A percentile compares a stretch with the other conserved stretches of the same genome.
Conservation (phyloP, 2,329 filamentous ascomycete species). For the Pseudocercospora pini-densiflorae region DNA sequence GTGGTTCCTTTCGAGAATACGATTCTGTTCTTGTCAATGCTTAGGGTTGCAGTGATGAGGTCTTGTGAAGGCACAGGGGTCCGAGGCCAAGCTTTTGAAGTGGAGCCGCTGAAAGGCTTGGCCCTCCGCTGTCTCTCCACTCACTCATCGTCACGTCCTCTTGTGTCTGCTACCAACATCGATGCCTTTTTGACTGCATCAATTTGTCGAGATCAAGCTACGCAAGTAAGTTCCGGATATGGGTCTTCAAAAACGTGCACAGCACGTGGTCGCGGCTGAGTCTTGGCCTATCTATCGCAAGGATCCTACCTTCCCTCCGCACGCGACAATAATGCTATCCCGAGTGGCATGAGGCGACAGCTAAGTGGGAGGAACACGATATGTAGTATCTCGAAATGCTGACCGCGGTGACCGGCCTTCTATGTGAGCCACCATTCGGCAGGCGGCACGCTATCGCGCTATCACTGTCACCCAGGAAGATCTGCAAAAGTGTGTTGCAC, state of each 20-base stretch:
- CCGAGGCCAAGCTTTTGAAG: not conserved
- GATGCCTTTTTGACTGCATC: too few relatives aligned
- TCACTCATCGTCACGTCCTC: not conserved
- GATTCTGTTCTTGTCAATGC: not conserved
- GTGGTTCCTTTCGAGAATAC: not conserved
- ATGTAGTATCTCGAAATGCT: not conserved
- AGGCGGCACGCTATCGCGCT: not conserved
- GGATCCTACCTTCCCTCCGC: not conserved
- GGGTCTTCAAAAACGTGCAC: not conserved
- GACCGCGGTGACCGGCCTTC: not conserved
- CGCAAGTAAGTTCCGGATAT: too few relatives aligned
- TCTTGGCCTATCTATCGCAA: not conserved
- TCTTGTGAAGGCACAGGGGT: not conserved
- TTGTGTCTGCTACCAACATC: not conserved
- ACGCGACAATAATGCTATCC: not conserved
- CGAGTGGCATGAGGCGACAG: not conserved
- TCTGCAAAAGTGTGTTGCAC: constrained; percentile 2
- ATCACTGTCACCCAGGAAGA: constrained; percentile 1
- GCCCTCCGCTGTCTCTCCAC: not conserved
- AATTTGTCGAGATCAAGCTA: too few relatives aligned
- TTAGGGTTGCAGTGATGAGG: not conserved
- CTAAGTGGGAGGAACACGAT: not conserved
- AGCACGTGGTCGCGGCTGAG: not conserved
- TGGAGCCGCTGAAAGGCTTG: not conserved
- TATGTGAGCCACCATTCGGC: not conserved